Conservation (phyloP, 768 basidiomycete species). For the Collybia sordida region DNA sequence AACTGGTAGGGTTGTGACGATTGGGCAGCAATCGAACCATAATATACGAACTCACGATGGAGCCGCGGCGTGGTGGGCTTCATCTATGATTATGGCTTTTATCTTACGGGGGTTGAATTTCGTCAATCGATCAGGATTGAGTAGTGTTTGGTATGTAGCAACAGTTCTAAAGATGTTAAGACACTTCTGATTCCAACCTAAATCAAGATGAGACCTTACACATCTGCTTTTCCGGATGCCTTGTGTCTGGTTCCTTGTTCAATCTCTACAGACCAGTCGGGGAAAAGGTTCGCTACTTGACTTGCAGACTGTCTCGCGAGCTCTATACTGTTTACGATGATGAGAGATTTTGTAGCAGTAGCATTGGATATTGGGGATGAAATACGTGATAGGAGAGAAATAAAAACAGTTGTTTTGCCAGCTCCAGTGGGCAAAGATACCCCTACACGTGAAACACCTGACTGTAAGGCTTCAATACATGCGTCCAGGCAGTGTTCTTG, state of each 20-base stretch:
- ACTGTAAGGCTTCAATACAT: slow-evolving; percentile 67
- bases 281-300: slow-evolving; percentile 65
- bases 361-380: slow-evolving; percentile 39
- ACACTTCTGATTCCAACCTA: background rate
- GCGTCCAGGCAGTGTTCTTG: slow-evolving; percentile 79
- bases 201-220: slow-evolving; percentile 48
- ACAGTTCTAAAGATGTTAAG: slow-evolving; percentile 57
- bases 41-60: slow-evolving; percentile 60
- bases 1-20: slow-evolving; percentile 36
- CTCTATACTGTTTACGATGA: slow-evolving; percentile 89
- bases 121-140: slow-evolving; percentile 56
- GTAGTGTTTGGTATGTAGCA: slow-evolving; percentile 86
- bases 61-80: slow-evolving; percentile 95
- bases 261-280: slow-evolving; percentile 82
- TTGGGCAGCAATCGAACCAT: background rate
- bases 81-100: slow-evolving; percentile 85
- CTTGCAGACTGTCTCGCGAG: slow-evolving; percentile 84
- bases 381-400: slow-evolving; percentile 73
- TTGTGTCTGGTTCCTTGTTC: slow-evolving; percentile 81
- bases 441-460: slow-evolving; percentile 74
- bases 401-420: slow-evolving; percentile 91
- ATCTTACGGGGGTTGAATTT: slow-evolving; percentile 72
- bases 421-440: slow-evolving; percentile 86
- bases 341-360: slow-evolving; percentile 58
- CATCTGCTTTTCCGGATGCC: slow-evolving; percentile 80